A percentile compares a stretch with the other conserved stretches of the same genome.
phyloP scores from a whole-genome alignment of 2,329 filamentous ascomycete species.

The Gyromitra esculenta region DNA sequence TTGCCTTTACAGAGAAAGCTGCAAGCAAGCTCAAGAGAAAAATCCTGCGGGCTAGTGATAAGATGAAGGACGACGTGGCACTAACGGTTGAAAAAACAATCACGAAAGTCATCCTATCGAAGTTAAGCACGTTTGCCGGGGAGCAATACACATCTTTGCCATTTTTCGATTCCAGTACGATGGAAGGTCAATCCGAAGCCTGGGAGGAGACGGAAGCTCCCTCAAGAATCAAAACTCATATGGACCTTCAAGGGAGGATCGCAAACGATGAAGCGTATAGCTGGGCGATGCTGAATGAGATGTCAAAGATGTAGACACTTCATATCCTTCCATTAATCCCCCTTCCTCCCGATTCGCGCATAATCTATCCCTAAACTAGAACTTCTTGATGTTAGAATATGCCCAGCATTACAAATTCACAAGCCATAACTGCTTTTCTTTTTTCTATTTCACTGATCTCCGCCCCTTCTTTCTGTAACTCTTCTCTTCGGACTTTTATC shows the following conservation, averaged over 20 bases:
- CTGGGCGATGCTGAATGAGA: constrained; percentile 31
- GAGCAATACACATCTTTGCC: constrained; percentile 23
- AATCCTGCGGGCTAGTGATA: constrained; percentile 32
- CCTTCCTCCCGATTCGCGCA: neutral
- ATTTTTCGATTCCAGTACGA: constrained; percentile 29
- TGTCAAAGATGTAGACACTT: constrained; percentile 3
- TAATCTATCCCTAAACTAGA: neutral
- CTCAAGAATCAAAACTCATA: constrained; percentile 16
- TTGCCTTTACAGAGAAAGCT: constrained; percentile 26
- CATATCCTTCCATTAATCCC: neutral
- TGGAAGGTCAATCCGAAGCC: constrained; percentile 37
- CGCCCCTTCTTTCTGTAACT: too few species aligned
- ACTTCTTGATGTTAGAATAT: too few species aligned
- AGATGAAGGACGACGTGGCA: constrained; percentile 19
- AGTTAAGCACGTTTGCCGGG: constrained; percentile 9
- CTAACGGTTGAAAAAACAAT: constrained; percentile 21
- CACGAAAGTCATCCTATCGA: constrained; percentile 23
- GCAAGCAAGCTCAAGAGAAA: constrained; percentile 39
- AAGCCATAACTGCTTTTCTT: too few species aligned
- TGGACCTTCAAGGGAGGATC: constrained; percentile 19
- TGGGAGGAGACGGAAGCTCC: constrained; percentile 29
- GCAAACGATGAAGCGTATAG: constrained; percentile 33
- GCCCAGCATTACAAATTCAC: too few species aligned
- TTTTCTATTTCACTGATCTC: too few species aligned
- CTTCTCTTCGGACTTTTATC: too few species aligned